Percentiles rank a stretch among this genome's conserved stretches.
Evolutionary conservation across 345 rosid species (phyloP).

Genomic region (Noccaea caerulescens): DNA sequence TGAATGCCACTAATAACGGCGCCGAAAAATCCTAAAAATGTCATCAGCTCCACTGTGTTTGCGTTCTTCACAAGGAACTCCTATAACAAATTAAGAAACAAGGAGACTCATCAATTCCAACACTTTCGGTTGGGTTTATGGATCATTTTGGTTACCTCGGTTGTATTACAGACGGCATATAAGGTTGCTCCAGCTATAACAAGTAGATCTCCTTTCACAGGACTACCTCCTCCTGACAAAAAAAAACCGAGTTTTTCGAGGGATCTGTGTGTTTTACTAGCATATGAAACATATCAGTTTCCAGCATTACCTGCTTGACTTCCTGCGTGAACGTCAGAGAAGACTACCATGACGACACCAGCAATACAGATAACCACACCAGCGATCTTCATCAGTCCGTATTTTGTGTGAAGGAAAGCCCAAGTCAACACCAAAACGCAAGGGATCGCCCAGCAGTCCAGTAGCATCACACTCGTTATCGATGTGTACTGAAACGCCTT

Average conservation of each 20-base stretch:
- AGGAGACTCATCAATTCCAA: not conserved
- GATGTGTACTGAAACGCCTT: conserved; percentile 92
- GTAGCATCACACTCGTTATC: conserved; percentile 86
- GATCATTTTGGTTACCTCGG: conserved; percentile 56
- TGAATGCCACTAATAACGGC: conserved; percentile 81
- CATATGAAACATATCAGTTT: not conserved
- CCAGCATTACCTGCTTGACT: conserved; percentile 64
- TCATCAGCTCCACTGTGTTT: conserved; percentile 76
- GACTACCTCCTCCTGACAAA: conserved; percentile 61
- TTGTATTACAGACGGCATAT: conserved; percentile 68
- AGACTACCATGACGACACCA: conserved; percentile 81
- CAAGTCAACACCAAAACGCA: conserved; percentile 83
- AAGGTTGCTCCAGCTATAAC: conserved; percentile 75
- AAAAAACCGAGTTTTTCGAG: conserved; percentile 3
- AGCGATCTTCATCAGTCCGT: conserved; percentile 70
- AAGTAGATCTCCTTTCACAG: conserved; percentile 69
- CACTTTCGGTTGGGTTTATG: not conserved
- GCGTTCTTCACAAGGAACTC: conserved; percentile 86
- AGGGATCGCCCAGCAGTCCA: conserved; percentile 96
- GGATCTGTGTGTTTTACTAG: not conserved
- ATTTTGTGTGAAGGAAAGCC: conserved; percentile 76
- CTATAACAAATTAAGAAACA: conserved; percentile 43
- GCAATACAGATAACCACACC: conserved; percentile 79
- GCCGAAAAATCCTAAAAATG: conserved; percentile 80
- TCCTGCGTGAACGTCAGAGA: conserved; percentile 88